Evolutionary conservation across 2,329 filamentous ascomycete species (phyloP).

Genomic region (Penicillium sp.): DNA sequence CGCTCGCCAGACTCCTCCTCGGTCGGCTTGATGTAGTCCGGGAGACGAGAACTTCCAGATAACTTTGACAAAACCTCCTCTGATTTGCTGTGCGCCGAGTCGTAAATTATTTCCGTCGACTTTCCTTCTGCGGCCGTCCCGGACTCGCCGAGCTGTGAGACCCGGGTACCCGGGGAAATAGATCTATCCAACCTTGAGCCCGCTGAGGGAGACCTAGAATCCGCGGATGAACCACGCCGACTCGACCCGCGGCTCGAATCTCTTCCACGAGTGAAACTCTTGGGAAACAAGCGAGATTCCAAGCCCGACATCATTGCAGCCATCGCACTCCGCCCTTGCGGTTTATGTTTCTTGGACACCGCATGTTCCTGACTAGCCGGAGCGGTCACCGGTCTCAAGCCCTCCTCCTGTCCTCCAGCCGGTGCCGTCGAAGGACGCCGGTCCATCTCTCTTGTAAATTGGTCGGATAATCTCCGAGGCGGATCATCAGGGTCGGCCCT

Average conservation of each 20-base stretch:
- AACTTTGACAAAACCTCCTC: conserved; percentile 68
- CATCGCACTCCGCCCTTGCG: conserved; percentile 44
- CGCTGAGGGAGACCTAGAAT: conserved; percentile 33
- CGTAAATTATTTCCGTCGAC: conserved; percentile 25
- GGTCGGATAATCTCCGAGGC: conserved; percentile 35
- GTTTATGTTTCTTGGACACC: conserved; percentile 13
- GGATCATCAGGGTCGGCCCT: conserved; percentile 36
- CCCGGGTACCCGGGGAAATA: conserved; percentile 36
- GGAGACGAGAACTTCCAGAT: conserved; percentile 61
- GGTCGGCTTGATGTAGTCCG: conserved; percentile 60
- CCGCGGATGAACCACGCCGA: conserved; percentile 39
- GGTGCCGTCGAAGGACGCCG: conserved; percentile 12
- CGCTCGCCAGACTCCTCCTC: conserved; percentile 47
- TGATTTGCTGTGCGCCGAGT: conserved; percentile 68
- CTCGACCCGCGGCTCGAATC: conserved; percentile 41
- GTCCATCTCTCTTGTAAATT: conserved; percentile 29
- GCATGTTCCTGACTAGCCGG: conserved; percentile 5
- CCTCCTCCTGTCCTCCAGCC: conserved; percentile 5
- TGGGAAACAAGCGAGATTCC: conserved; percentile 36
- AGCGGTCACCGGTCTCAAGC: conserved; percentile 12
- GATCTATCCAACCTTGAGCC: conserved; percentile 27
- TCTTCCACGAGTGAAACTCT: conserved; percentile 37
- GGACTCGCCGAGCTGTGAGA: not conserved
- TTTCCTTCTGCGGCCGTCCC: not conserved
- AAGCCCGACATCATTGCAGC: conserved; percentile 46